Base-by-base conservation (phyloP, 1,284 basidiomycete species). In the Fomitopsis pinicola region DNA sequence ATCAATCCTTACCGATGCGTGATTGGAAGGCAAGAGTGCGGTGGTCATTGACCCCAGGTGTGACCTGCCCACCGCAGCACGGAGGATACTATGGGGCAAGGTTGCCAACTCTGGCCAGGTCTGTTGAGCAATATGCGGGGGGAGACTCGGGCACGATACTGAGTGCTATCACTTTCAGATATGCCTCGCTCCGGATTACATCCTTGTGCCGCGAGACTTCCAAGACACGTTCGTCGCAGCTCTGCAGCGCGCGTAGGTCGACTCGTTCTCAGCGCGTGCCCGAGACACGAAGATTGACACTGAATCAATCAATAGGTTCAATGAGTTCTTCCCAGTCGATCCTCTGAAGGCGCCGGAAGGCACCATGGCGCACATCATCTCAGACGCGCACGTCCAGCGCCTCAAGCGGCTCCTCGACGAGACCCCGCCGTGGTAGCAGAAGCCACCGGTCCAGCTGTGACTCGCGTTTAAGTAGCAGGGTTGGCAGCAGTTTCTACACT, bases 11-110 rank as follows among this genome's bases (percentile, higher is more conserved):
- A 77, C 62, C 74, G 79, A 78, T 44, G 77, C 5, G n/a, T 22
- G 9, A 22, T 22, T 22, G 22, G 22, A 10, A 64, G 92, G 92
- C 58, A 97, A 97, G 77, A 92, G 87, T 19, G 94, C 95, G 1
- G 90, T 88, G 14, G 83, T 95, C 67, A 77, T 97, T 56, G 89
- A 95, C 69, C 79, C 88, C 0, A 81, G 79, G 55, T 82, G 82
- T 63, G 84, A 92, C 69, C 72, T 91, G 59, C 78, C 82, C 59
- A 73, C 78, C 9, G 78, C 85, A 0, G 86, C 87, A 0, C 80
- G 78, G 52, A 82, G 91, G 15, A 78, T 93, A 54, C 76, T 95
- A 42, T 94, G 92, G 87, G 93, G 93, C 58, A 95, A 94, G 74
- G 75, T 84, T 30, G 77, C 83, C 58, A 94, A 93, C 68, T 82